Evolutionary conservation across 305 asterid species (phyloP).

Genomic region (Fraxinus albicans): DNA sequence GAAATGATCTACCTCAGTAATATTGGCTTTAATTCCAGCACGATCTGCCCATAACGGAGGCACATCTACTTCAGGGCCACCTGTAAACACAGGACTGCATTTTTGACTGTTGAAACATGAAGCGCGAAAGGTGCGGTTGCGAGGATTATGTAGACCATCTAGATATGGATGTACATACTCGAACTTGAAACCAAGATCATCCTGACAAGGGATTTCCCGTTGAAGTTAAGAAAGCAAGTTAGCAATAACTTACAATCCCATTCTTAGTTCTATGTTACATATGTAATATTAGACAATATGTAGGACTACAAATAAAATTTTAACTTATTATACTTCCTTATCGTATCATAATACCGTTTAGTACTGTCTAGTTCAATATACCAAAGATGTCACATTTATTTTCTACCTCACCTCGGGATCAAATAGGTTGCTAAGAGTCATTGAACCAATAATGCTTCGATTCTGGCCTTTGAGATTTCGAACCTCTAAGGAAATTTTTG

Average conservation of each 20-base stretch:
- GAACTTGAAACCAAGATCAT: slow-evolving; percentile 20
- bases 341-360: neutral
- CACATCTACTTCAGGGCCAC: slow-evolving; percentile 2
- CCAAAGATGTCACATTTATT: neutral
- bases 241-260: neutral
- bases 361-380: neutral
- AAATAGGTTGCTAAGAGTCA: slow-evolving; percentile 21
- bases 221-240: neutral
- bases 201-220: slow-evolving; percentile 12
- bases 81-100: slow-evolving; percentile 24
- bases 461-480: slow-evolving; percentile 29
- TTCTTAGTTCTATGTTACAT: neutral
- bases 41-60: slow-evolving; percentile 25
- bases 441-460: slow-evolving; percentile 15
- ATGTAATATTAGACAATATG: neutral
- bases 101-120: slow-evolving; percentile 19
- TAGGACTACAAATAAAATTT: neutral
- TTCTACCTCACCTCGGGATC: slow-evolving; percentile 23
- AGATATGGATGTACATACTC: slow-evolving; percentile 30
- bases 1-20: slow-evolving; percentile 21
- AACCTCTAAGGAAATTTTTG: slow-evolving; percentile 17
- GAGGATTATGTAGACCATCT: slow-evolving; percentile 25
- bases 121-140: slow-evolving; percentile 21
- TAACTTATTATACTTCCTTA: neutral
- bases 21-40: slow-evolving; percentile 22